These are phyloP conservation scores for Penicillium sp. DNA, from an alignment of 2,329 filamentous ascomycete species.

Conservation along the genomic window DNA sequence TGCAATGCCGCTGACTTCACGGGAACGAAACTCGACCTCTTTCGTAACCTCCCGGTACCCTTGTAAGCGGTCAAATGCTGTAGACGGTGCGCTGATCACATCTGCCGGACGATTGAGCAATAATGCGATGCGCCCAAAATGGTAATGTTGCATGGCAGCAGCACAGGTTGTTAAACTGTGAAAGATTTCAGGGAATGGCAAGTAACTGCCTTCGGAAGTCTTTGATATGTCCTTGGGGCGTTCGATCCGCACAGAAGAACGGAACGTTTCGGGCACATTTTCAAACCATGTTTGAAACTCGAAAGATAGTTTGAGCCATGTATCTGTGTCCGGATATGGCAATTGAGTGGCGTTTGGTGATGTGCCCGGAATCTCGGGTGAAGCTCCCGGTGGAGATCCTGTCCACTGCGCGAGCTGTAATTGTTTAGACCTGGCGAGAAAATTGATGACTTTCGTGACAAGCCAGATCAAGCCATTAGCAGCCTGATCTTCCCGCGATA, in stretches of 20 bases:
- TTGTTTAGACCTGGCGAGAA: conserved; percentile 58
- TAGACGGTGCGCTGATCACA: conserved; percentile 53
- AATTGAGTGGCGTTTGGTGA: conserved; percentile 28
- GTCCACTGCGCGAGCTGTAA: conserved; percentile 42
- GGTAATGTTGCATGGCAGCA: conserved; percentile 63
- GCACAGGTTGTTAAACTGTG: conserved; percentile 62
- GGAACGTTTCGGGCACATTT: conserved; percentile 58
- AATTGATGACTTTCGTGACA: conserved; percentile 63
- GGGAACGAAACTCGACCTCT: conserved; percentile 56
- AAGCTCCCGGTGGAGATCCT: conserved; percentile 32
- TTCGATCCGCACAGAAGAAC: conserved; percentile 52
- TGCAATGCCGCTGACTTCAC: conserved; percentile 60
- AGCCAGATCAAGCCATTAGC: conserved; percentile 64
- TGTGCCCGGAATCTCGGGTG: conserved; percentile 33
- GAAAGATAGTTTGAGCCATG: conserved; percentile 54
- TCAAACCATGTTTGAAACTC: conserved; percentile 60
- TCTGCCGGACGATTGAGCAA: conserved; percentile 61
- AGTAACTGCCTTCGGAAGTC: conserved; percentile 32
- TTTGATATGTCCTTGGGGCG: conserved; percentile 35
- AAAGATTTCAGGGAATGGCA: conserved; percentile 57
- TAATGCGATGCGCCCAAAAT: conserved; percentile 63
- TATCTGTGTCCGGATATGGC: conserved; percentile 49
- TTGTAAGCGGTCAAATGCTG: conserved; percentile 55
- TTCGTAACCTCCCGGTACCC: conserved; percentile 58
- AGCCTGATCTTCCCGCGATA: conserved; percentile 61